phyloP scores from a whole-genome alignment of 192 early-diverging fungal genomes.

The Phycomyces blakesleeanus region DNA sequence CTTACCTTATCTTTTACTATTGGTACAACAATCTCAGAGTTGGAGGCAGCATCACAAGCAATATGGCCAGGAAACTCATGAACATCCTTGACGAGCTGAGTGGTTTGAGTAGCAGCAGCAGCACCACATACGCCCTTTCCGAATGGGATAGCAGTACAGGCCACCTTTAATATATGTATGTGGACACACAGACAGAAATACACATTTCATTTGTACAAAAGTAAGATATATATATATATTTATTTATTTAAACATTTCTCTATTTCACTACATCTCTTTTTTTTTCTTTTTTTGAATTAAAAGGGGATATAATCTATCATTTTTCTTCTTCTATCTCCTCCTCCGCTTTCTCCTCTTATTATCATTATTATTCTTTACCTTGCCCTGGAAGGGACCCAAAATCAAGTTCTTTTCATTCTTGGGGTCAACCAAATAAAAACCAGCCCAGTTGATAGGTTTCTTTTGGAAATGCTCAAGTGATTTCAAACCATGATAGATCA shows the following conservation, averaged over 20 bases:
- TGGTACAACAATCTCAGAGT: constrained; percentile 88
- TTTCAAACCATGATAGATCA: constrained; percentile 74
- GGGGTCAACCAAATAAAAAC: constrained; percentile 74
- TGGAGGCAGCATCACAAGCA: constrained; percentile 81
- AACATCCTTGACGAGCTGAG: constrained; percentile 73
- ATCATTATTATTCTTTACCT: constrained; percentile 29
- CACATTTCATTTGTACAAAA: too few species aligned
- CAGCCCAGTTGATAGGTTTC: constrained; percentile 74
- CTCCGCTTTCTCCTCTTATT: too few species aligned
- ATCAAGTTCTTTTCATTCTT: constrained; percentile 44
- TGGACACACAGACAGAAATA: too few species aligned
- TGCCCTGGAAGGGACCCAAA: constrained; percentile 91
- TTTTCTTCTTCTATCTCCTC: too few species aligned
- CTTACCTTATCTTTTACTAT: constrained; percentile 49
- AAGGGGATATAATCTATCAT: too few species aligned
- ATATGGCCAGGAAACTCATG: constrained; percentile 86
- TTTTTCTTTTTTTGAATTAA: too few species aligned
- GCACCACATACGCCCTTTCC: constrained; percentile 89
- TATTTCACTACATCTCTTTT: too few species aligned
- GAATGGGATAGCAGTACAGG: constrained; percentile 81
- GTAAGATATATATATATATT: too few species aligned
- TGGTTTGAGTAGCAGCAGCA: constrained; percentile 54
- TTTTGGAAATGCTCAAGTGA: constrained; percentile 56
- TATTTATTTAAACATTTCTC: too few species aligned
- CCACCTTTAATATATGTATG: too few species aligned